Evolutionary conservation across 106 monocot genomes (phyloP).

Genomic region (Dendrobium nobile): DNA sequence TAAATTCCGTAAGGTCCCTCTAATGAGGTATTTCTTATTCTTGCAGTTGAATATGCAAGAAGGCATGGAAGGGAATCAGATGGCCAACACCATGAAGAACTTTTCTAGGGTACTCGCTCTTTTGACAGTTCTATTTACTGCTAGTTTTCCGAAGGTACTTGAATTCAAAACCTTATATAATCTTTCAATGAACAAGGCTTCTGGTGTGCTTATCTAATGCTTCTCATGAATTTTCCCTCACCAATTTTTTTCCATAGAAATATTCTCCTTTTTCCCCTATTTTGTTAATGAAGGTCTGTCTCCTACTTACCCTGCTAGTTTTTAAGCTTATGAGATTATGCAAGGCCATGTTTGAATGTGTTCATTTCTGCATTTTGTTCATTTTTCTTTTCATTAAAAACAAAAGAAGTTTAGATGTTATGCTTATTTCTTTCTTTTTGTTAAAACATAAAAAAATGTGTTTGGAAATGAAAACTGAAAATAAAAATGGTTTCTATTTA

Average conservation of each 20-base stretch:
- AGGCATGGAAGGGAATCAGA: slow-evolving; percentile 76
- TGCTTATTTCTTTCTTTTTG: not conserved
- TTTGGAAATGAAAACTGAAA: not conserved
- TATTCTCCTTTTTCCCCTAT: not conserved
- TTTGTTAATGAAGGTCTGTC: not conserved
- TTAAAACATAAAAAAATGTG: not conserved
- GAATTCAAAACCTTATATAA: not conserved
- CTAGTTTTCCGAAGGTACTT: slow-evolving; percentile 58
- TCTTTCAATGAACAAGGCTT: not conserved
- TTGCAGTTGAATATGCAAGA: slow-evolving; percentile 64
- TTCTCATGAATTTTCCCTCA: not conserved
- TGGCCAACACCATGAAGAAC: slow-evolving; percentile 54
- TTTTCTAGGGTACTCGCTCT: slow-evolving; percentile 53
- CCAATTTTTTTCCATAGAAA: not conserved
- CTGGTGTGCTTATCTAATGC: not conserved
- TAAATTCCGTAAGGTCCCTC: not conserved
- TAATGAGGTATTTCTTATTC: slow-evolving; percentile 1
- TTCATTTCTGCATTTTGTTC: not conserved
- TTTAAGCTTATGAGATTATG: not conserved
- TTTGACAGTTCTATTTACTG: slow-evolving; percentile 59
- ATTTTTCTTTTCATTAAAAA: not conserved
- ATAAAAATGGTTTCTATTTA: not conserved
- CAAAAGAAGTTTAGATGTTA: not conserved
- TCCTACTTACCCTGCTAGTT: not conserved
- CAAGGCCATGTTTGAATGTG: not conserved